These are phyloP conservation scores for Trametes villosa DNA, from an alignment of 768 basidiomycete genomes.

Conservation along the genomic window DNA sequence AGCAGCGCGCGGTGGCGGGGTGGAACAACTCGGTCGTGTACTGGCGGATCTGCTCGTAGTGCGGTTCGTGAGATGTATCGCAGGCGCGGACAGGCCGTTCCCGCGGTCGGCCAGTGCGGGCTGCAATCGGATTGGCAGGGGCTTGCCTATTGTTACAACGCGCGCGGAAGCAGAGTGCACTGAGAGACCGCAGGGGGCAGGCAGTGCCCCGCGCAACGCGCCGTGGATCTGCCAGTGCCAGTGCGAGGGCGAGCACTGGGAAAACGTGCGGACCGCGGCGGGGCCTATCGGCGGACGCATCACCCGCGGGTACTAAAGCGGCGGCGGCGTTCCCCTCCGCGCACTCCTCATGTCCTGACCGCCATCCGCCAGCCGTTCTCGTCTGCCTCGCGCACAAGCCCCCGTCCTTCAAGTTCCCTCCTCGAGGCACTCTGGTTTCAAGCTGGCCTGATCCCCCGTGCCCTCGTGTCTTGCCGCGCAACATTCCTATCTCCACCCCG, in stretches of 20 bases:
- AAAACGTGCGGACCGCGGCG: neutral
- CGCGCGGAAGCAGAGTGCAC: neutral
- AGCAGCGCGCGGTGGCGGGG: constrained; percentile 68
- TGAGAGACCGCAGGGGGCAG: neutral
- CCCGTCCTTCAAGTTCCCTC: neutral
- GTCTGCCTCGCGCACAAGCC: constrained; percentile 3
- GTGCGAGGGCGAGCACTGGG: too few species aligned
- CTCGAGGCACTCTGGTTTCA: constrained; percentile 17
- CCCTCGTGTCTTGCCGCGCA: constrained; percentile 11
- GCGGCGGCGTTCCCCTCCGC: constrained; percentile 8
- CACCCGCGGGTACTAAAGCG: constrained; percentile 14
- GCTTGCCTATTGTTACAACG: constrained; percentile 2
- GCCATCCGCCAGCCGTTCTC: neutral
- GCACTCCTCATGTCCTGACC: constrained; percentile 17
- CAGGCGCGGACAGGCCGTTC: constrained; percentile 1
- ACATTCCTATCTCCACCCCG: constrained; percentile 15
- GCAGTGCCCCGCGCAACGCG: constrained; percentile 7
- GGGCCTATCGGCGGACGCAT: constrained; percentile 12
- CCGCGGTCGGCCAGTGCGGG: constrained; percentile 8
- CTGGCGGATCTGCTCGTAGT: constrained; percentile 56
- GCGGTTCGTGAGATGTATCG: constrained; percentile 4
- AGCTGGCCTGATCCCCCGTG: constrained; percentile 5
- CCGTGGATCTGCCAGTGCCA: neutral
- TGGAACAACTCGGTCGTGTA: constrained; percentile 68
- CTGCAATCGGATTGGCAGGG: neutral